Evolutionary conservation across 805 yeast species (phyloP).

Genomic region (Suhomyces vadensis): DNA sequence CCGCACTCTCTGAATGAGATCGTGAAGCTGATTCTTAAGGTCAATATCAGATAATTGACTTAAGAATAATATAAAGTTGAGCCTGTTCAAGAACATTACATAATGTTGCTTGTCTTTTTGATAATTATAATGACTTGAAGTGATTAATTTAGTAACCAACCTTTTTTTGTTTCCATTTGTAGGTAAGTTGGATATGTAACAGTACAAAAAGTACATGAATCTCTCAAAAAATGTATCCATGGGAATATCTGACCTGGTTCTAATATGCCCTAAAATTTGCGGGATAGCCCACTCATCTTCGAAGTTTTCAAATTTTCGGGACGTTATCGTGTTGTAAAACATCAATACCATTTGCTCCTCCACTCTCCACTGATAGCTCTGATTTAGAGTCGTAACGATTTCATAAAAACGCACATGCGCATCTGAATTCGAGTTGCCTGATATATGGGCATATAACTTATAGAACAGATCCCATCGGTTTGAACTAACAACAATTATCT

Average conservation of each 20-base stretch:
- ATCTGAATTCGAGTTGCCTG: constrained; percentile 15
- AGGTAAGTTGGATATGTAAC: constrained; percentile 30
- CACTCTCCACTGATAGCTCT: constrained; percentile 30
- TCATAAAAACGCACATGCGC: constrained; percentile 30
- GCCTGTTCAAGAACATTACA: constrained; percentile 37
- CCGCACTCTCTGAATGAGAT: constrained; percentile 25
- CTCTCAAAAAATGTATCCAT: constrained; percentile 32
- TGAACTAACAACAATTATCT: not conserved
- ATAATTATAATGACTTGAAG: constrained; percentile 39
- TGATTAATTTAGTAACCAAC: constrained; percentile 36
- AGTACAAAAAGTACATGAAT: constrained; percentile 38
- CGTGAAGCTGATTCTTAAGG: constrained; percentile 28
- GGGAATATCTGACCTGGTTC: constrained; percentile 30
- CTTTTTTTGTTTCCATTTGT: constrained; percentile 22
- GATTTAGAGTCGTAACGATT: constrained; percentile 25
- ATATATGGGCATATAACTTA: constrained; percentile 18
- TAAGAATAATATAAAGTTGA: constrained; percentile 37
- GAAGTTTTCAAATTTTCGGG: constrained; percentile 37
- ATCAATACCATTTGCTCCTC: constrained; percentile 35
- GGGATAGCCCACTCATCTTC: constrained; percentile 33
- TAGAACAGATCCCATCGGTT: constrained; percentile 29
- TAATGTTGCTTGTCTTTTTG: constrained; percentile 25
- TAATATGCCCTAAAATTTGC: constrained; percentile 21
- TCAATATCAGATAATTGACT: constrained; percentile 36
- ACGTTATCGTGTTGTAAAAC: constrained; percentile 31